phyloP scores from a whole-genome alignment of 2,329 filamentous ascomycete species.

The Ophiobolus disseminans region DNA sequence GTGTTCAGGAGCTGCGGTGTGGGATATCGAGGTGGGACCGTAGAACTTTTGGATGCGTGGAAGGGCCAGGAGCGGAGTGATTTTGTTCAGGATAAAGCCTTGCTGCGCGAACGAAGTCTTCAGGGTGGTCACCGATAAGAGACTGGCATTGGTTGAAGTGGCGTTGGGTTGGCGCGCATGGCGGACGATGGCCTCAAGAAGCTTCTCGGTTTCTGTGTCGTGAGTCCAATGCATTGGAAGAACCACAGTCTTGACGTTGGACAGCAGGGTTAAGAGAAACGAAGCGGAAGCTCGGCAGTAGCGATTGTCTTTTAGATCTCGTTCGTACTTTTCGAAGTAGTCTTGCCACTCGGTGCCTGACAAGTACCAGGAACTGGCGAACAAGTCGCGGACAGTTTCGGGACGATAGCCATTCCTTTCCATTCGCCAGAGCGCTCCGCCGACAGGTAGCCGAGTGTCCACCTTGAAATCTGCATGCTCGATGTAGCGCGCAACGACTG shows the following conservation, averaged over 20 bases:
- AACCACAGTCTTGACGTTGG: conserved; percentile 16
- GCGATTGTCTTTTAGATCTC: conserved; percentile 15
- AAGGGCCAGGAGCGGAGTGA: conserved; percentile 20
- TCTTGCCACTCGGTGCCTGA: conserved; percentile 17
- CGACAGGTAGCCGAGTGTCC: conserved; percentile 12
- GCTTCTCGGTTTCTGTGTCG: conserved; percentile 17
- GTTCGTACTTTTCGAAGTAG: conserved; percentile 11
- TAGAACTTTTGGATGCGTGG: conserved; percentile 15
- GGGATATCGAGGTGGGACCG: conserved; percentile 12
- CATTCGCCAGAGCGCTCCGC: conserved; percentile 14
- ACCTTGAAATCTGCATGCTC: conserved; percentile 17
- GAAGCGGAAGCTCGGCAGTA: conserved; percentile 14
- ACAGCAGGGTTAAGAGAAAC: conserved; percentile 19
- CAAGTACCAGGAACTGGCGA: conserved; percentile 20
- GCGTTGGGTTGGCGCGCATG: conserved; percentile 16
- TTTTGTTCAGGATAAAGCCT: conserved; percentile 18
- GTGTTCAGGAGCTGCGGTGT: conserved; percentile 10
- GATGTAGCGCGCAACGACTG: conserved; percentile 22
- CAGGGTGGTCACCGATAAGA: conserved; percentile 16
- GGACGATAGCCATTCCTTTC: conserved; percentile 20
- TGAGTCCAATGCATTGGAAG: conserved; percentile 13
- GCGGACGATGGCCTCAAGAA: conserved; percentile 16
- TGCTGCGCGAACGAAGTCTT: conserved; percentile 16
- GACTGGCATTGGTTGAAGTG: conserved; percentile 18
- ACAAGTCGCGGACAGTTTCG: conserved; percentile 20